phyloP scores from a whole-genome alignment of 345 rosid species.

The Limnanthes douglasii region DNA sequence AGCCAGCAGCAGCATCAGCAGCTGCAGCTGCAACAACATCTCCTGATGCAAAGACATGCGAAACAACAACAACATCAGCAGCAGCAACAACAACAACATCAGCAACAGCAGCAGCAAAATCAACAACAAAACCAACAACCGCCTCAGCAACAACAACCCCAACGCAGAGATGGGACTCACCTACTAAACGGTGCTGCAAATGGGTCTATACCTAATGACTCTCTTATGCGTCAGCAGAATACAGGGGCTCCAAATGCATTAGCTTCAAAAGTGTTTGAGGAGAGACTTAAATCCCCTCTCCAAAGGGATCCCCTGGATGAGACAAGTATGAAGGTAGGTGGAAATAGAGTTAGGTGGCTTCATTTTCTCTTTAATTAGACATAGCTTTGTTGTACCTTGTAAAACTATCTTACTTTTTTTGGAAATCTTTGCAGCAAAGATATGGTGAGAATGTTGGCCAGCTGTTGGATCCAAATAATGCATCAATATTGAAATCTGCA shows the following conservation, averaged over 20 bases:
- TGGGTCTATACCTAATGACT: slow-evolving; percentile 70
- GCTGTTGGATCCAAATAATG: slow-evolving; percentile 78
- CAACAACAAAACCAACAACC: slow-evolving; percentile 47
- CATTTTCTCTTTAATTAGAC: background rate
- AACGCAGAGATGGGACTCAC: slow-evolving; percentile 72
- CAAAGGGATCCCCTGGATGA: slow-evolving; percentile 91
- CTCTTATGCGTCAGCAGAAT: slow-evolving; percentile 71
- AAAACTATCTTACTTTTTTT: slow-evolving; percentile 2
- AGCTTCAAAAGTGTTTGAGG: slow-evolving; percentile 86
- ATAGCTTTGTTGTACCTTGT: slow-evolving; percentile 1
- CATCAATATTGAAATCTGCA: slow-evolving; percentile 74
- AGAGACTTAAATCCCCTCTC: slow-evolving; percentile 53
- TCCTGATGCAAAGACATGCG: slow-evolving; percentile 19
- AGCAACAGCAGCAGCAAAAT: slow-evolving; percentile 22
- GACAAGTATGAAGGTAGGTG: slow-evolving; percentile 60
- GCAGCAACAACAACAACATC: slow-evolving; percentile 35
- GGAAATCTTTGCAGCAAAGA: slow-evolving; percentile 39
- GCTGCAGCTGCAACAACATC: slow-evolving; percentile 23
- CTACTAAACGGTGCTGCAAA: slow-evolving; percentile 63
- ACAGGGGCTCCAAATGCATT: slow-evolving; percentile 71
- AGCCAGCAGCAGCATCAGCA: slow-evolving; percentile 17
- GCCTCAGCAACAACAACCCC: slow-evolving; percentile 38
- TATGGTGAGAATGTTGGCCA: slow-evolving; percentile 78
- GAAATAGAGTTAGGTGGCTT: slow-evolving; percentile 1
- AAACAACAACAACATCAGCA: slow-evolving; percentile 32